Percentiles rank a stretch among this genome's conserved stretches.
These are phyloP conservation scores for Didymella keratinophila DNA, from an alignment of 2,329 filamentous ascomycete species.

Conservation along the genomic window DNA sequence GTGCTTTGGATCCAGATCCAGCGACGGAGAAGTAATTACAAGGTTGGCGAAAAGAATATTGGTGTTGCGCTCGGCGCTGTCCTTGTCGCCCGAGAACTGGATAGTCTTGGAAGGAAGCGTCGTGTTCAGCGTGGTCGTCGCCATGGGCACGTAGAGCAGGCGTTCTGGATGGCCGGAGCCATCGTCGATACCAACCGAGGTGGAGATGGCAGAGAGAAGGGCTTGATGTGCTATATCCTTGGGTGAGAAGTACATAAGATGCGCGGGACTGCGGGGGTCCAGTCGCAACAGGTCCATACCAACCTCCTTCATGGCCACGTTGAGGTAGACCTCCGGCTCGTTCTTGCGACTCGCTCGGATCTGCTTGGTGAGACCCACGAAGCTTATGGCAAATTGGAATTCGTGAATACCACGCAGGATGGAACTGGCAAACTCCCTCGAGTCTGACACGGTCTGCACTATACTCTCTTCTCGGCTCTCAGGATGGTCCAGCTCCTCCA, in stretches of 20 bases:
- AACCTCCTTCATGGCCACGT: slow-evolving; percentile 94
- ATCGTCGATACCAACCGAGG: slow-evolving; percentile 90
- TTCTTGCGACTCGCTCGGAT: slow-evolving; percentile 72
- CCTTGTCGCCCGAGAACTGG: slow-evolving; percentile 73
- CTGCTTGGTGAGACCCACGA: slow-evolving; percentile 84
- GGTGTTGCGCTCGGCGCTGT: slow-evolving; percentile 85
- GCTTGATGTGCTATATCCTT: slow-evolving; percentile 96
- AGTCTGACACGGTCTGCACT: slow-evolving; percentile 86
- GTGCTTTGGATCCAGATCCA: slow-evolving; percentile 92
- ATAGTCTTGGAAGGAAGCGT: slow-evolving; percentile 95
- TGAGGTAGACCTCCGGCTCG: slow-evolving; percentile 78
- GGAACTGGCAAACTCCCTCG: slow-evolving; percentile 89
- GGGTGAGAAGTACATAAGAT: slow-evolving; percentile 97
- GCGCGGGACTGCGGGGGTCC: slow-evolving; percentile 89
- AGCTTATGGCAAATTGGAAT: slow-evolving; percentile 93
- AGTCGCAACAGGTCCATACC: slow-evolving; percentile 91
- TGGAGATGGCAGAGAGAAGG: slow-evolving; percentile 86
- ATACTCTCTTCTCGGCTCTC: slow-evolving; percentile 73
- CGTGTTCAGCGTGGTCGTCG: slow-evolving; percentile 92
- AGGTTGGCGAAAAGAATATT: slow-evolving; percentile 97
- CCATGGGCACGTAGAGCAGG: slow-evolving; percentile 94
- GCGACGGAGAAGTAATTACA: slow-evolving; percentile 92
- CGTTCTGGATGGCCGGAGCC: slow-evolving; percentile 86
- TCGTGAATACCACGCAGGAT: slow-evolving; percentile 93
- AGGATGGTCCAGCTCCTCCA: slow-evolving; percentile 75